Evolutionary conservation across 2,329 filamentous ascomycete species (phyloP), one percentile per base, ranked within the genome.

Genomic region (Aplosporella prunicola): DNA sequence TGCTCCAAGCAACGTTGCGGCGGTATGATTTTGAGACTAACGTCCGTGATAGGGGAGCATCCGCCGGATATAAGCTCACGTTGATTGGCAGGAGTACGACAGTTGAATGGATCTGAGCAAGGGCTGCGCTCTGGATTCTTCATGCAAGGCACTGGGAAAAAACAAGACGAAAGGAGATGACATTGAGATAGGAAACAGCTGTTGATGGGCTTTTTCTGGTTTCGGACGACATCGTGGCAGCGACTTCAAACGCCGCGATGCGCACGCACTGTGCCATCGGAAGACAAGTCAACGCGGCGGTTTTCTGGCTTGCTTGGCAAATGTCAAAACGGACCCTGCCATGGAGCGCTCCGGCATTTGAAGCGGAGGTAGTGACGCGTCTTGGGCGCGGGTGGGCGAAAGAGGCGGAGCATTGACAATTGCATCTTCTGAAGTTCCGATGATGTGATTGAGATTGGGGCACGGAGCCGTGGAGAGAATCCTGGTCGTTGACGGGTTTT

Each of bases 401-500:
- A 7, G 22, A 24, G 22, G 22, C 22, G 11, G 22, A 7, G 22
- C n/a, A 14, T 24, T 16, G 26, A 24, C 14, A n/a, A 36, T 30
- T 36, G 34, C 34, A 36, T 23, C 34, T 27, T 36, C 26, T 24
- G 26, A 20, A n/a, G n/a, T 25, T 7, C 9, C 26, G 34, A 36
- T 36, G 34, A 36, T 23, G 34, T 30, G 34, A 36, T 36, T 30
- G 25, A 30, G n/a, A 23, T 14, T 24, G 25, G 22, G 16, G 33
- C 17, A 25, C 16, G 33, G n/a, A 14, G 24, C 23, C 16, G 11
- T 24, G 29, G 29, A 35, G 15, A 43, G 32, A 16, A 43, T 38
- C 6, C 37, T n/a, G 4, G 41, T 43, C 28, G 37, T 30, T 26
- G 37, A 40, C 14, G 41, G 25, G 22, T 43, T 41, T 9, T 15